Percentiles rank a stretch among this genome's conserved stretches.
These are phyloP conservation scores for Tephrocybe sp. DNA, from an alignment of 768 basidiomycete genomes.

Conservation along the genomic window DNA sequence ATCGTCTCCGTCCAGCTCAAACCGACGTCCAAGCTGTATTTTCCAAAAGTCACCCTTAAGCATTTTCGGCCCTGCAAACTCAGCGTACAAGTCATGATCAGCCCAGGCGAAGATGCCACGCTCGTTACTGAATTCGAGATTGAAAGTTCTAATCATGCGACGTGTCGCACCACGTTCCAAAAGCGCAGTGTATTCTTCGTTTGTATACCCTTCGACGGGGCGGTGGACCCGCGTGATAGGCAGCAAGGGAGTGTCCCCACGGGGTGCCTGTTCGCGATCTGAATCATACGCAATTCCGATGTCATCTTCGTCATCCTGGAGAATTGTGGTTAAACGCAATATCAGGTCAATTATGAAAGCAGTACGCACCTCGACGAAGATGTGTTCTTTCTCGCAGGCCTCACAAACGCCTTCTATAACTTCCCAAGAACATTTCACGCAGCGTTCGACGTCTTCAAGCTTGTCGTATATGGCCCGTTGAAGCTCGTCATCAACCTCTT, in stretches of 20 bases:
- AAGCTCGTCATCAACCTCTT: not conserved
- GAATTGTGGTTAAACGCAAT: not conserved
- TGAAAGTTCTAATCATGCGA: constrained; percentile 35
- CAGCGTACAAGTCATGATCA: constrained; percentile 26
- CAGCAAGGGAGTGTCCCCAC: constrained; percentile 29
- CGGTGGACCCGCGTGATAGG: constrained; percentile 11
- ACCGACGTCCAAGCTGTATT: constrained; percentile 34
- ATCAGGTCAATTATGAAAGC: not conserved
- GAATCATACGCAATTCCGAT: constrained; percentile 16
- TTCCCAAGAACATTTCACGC: constrained; percentile 28
- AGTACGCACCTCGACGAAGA: constrained; percentile 1
- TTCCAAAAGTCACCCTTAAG: constrained; percentile 33
- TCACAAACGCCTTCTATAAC: constrained; percentile 27
- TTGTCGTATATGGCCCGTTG: constrained; percentile 28
- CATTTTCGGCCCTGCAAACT: constrained; percentile 32
- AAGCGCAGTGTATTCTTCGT: constrained; percentile 26
- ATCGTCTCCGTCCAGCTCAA: constrained; percentile 33
- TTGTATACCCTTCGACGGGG: constrained; percentile 4
- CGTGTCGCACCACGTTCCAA: constrained; percentile 30
- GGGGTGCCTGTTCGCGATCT: constrained; percentile 23
- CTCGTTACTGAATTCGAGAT: constrained; percentile 25
- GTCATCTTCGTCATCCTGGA: not conserved
- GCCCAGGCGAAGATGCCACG: constrained; percentile 34
- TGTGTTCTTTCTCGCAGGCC: constrained; percentile 18
- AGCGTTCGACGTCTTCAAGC: constrained; percentile 19